These are phyloP conservation scores for Chytriomyces confervae DNA, from an alignment of 192 early-diverging fungal genomes.

Conservation along the genomic window DNA sequence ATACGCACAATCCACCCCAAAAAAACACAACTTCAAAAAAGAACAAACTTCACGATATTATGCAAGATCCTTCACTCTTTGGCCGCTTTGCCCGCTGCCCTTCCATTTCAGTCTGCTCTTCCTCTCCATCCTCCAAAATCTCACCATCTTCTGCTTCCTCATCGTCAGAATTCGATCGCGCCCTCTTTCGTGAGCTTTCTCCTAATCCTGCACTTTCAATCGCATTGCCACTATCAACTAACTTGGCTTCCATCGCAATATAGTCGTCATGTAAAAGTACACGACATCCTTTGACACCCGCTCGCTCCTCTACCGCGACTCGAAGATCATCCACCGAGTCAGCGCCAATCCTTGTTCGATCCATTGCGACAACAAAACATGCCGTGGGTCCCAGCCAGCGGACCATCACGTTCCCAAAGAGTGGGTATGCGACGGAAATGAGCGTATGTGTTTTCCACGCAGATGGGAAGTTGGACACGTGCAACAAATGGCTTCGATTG, in stretches of 20 bases:
- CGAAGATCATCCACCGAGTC: neutral
- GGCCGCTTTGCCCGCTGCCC: neutral
- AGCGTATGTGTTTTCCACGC: conserved; percentile 55
- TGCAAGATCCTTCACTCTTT: conserved; percentile 19
- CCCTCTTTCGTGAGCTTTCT: neutral
- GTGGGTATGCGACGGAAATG: conserved; percentile 47
- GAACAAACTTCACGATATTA: conserved; percentile 1
- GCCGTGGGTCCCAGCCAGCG: conserved; percentile 56
- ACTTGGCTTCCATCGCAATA: neutral
- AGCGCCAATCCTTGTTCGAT: conserved; percentile 17
- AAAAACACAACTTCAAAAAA: no score
- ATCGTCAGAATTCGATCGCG: conserved; percentile 1
- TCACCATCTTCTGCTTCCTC: conserved; percentile 30
- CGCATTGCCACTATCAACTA: neutral
- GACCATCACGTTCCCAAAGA: conserved; percentile 51
- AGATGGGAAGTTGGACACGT: conserved; percentile 60
- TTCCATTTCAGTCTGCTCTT: neutral
- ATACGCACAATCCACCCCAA: no score
- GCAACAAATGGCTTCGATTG: conserved; percentile 53
- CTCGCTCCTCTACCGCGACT: neutral
- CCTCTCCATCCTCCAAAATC: conserved; percentile 19
- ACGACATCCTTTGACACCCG: neutral
- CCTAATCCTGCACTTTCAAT: neutral
- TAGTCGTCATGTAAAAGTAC: neutral
- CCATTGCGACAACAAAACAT: conserved; percentile 60